These are phyloP conservation scores for Ophiostoma montium DNA, from an alignment of 2,329 filamentous ascomycete species.

Conservation along the genomic window DNA sequence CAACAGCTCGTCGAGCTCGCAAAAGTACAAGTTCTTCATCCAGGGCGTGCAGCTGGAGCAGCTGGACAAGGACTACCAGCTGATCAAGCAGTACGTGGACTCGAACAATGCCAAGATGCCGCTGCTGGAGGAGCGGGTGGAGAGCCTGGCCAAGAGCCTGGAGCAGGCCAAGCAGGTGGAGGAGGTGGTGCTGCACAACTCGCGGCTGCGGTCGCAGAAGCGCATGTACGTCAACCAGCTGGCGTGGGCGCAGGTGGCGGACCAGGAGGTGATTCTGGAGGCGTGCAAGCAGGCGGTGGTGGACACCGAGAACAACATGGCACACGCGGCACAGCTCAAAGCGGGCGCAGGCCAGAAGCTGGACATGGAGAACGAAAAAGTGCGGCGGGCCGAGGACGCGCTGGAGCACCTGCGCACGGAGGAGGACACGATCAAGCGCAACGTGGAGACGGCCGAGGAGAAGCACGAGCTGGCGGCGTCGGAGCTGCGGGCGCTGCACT, in stretches of 20 bases:
- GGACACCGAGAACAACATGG: slow-evolving; percentile 28
- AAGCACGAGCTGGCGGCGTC: slow-evolving; percentile 25
- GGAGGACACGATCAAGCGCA: slow-evolving; percentile 32
- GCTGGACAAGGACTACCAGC: slow-evolving; percentile 77
- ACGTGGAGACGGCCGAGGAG: slow-evolving; percentile 35
- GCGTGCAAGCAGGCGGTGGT: slow-evolving; percentile 19
- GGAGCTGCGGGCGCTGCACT: slow-evolving; percentile 27
- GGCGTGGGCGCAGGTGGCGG: slow-evolving; percentile 77
- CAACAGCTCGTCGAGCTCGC: slow-evolving; percentile 62
- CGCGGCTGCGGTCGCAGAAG: slow-evolving; percentile 47
- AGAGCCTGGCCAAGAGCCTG: slow-evolving; percentile 25
- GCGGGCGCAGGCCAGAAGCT: slow-evolving; percentile 36
- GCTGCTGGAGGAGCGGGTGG: slow-evolving; percentile 48
- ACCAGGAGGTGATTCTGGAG: slow-evolving; percentile 47
- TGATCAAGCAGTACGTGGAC: slow-evolving; percentile 68
- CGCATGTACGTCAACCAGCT: slow-evolving; percentile 49
- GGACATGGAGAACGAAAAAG: slow-evolving; percentile 29
- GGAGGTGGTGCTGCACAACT: slow-evolving; percentile 50
- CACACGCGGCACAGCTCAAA: slow-evolving; percentile 21
- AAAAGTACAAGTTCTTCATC: slow-evolving; percentile 95
- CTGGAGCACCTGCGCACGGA: slow-evolving; percentile 31
- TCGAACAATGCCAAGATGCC: slow-evolving; percentile 51
- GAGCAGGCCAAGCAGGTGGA: slow-evolving; percentile 51
- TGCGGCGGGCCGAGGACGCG: slow-evolving; percentile 25
- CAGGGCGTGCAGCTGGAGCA: slow-evolving; percentile 89